Base-by-base conservation (phyloP, 2,329 filamentous ascomycete genomes). In the Incumbomyces delicatus region DNA sequence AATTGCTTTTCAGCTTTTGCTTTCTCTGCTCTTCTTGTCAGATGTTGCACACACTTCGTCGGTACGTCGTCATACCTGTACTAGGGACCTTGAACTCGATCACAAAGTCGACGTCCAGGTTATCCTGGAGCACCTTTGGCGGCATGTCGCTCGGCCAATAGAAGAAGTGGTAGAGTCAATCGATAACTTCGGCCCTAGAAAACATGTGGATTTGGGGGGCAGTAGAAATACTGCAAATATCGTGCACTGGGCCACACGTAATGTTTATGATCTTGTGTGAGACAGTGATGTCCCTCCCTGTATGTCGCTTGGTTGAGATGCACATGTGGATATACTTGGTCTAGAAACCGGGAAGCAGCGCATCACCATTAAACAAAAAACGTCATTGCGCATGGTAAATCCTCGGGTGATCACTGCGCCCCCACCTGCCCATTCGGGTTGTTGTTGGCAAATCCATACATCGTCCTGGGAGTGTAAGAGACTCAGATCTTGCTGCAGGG, bases 51-150 rank as follows among this genome's bases (percentile, higher is more conserved):
- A 27, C 22, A 4, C 8, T 27, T 16, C n/a, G 34, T 22, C 39
- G 34, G 39, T 41, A 44, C 20, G 34, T 37, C 13, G 11, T 32
- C 34, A 46, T 36, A 52, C 54, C 69, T 52, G 71, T 85, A 85
- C 78, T 47, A 79, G 78, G 71, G 60, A 90, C 82, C 48, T 81
- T 74, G 67, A 86, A 95, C 60, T 81, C 78, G 52, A 95, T 76
- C 48, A 95, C 87, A 73, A 87, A 95, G 71, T 95, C 89, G 50
- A 95, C 86, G 45, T 85, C 76, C 58, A 81, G 72, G 58, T 82
- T 83, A 42, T 50, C 46, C 51, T 54, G 49, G 13, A 54, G 34
- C 41, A 47, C 43, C 41, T 53, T 56, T 29, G 47, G 39, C 20
- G 52, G 48, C 54, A 56, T 56, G 6, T 22, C 38, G 42, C 42